Base-by-base conservation (phyloP, 441 rosid species). In the Pelargonium cotyledonis region DNA sequence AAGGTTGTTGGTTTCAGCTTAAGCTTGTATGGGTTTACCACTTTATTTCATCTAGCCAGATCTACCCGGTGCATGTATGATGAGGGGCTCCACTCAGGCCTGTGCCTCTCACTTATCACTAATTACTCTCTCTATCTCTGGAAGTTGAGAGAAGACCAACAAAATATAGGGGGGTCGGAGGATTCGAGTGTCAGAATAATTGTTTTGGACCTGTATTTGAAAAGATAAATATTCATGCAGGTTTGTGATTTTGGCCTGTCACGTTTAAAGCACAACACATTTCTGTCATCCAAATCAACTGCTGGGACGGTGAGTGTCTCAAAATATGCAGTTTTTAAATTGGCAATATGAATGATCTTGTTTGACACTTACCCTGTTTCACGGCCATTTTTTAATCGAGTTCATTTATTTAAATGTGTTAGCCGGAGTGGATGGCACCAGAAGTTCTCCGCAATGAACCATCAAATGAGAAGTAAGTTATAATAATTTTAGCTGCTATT, bases 371-470 rank as follows among this genome's bases (percentile, higher is more conserved):
- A 15, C 9, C 60, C 60, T 7, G 15, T 15, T 53, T 53, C 60
- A 16, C 15, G 16, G 15, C 18, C 5, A 57, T 38, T 57, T 19
- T 9, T 26, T 18, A 57, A 57, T 57, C 10, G 21, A 57, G 12
- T 57, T 57, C 6, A 57, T 57, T 16, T 6, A 57, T 19, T 16
- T 57, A 57, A 18, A 63, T 79, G 46, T 83, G 75, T 46, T 75
- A 94, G 99, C 97, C 99, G 19, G 99, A 94, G 80, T 94, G 97
- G 99, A 94, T 94, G 99, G 99, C 99, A 68, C 99, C 97, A 1
- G 99, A 94, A 81, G 97, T 91, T 78, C 96, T 94, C 70, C 96
- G 99, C 73, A 94, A 91, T 66, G 99, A 94, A 73, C 96, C 87
- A 51, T 94, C 97, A 16, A 89, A 94, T 82, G 99, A 94, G 75